Evolutionary conservation across 192 early-diverging fungal genomes (phyloP), one percentile per base, ranked within the genome.

Genomic region (Backusella liffmaniae): DNA sequence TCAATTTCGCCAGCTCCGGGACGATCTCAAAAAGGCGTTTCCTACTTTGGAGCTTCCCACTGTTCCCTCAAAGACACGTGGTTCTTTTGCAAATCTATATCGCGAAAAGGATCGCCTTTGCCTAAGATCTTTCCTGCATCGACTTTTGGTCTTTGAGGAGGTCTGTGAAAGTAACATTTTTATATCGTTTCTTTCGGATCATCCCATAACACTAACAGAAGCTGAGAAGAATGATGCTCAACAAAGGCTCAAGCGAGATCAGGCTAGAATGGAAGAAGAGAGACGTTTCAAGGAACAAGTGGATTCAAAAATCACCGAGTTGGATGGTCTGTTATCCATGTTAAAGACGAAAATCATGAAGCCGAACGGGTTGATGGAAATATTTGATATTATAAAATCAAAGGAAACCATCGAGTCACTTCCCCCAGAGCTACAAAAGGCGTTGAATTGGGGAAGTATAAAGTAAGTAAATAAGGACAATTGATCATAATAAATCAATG

Each of bases 371-470:
- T 66, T 86, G 6, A 53, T 75, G 2, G 53, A 79, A 5, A 70
- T 86, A 7, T 73, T 81, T 66, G 49, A 75, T 15, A 70, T 69
- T 0, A 82, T 86, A 26, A 78, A 82, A 59, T 70, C 62, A 30
- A 79, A 80, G 13, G 71, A 78, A 0, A 77, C 78, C 0, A 76
- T 87, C n/a, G 53, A 83, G 5, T 53, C 85, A 10, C 74, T 90
- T 16, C 88, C 88, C 2, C 32, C 23, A 5, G 69, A 83, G 5
- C 79, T 87, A 18, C 79, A 78, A 62, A 80, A 79, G 3, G 77
- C 84, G 3, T 82, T 90, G 75, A 85, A 88, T 36, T 90, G 85
- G 85, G 88, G 86, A 7, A 80, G 84, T 49, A 90, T 89, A 72
- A 86, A 81, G 84, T 85, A 81, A 73, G 67, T 39, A 39, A 1